Evolutionary conservation across 768 basidiomycete genomes (phyloP), one percentile per base, ranked within the genome.

Genomic region (Scleroderma citrinum): DNA sequence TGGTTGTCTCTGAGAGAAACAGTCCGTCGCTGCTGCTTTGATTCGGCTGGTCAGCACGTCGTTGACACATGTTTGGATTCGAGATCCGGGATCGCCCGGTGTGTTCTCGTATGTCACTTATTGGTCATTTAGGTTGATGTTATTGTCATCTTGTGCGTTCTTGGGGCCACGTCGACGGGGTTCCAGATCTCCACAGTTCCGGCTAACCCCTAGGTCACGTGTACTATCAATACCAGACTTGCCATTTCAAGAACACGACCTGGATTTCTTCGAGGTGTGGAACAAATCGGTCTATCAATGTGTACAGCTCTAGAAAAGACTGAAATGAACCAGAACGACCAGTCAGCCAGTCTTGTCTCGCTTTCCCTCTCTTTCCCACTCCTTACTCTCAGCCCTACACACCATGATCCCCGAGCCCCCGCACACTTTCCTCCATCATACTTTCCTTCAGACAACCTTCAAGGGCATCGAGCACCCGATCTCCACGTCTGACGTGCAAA

Each of bases 371-470:
- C 29, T 21, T 39, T 29, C 47, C 21, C 32, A 4, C 16, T 37
- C 32, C 47, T 53, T 39, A 50, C 47, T 30, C 6, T 37, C 40
- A 16, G 7, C n/a, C 49, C 42, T 24, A n/a, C 21, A n/a, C 50
- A 51, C 48, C 16, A 66, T 66, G 65, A 66, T 66, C 51, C 50
- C 59, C 24, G 55, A 59, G 30, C 64, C 57, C 39, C 53, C 62
- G 0, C 64, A 50, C 48, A 50, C 53, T 38, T 47, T 65, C 38
- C 65, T 83, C 39, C 71, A 76, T 53, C 84, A 87, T 65, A 48
- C 68, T 31, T 60, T 64, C 31, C 80, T 90, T 43, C 62, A 74
- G 42, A 82, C 86, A 0, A 79, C 81, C 8, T 88, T 90, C 66
- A 71, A 70, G 34, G 87, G 87, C 47, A 57, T 83, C 39, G 71